phyloP scores from a whole-genome alignment of 2,329 filamentous ascomycete species.

The Fusarium beomiforme region DNA sequence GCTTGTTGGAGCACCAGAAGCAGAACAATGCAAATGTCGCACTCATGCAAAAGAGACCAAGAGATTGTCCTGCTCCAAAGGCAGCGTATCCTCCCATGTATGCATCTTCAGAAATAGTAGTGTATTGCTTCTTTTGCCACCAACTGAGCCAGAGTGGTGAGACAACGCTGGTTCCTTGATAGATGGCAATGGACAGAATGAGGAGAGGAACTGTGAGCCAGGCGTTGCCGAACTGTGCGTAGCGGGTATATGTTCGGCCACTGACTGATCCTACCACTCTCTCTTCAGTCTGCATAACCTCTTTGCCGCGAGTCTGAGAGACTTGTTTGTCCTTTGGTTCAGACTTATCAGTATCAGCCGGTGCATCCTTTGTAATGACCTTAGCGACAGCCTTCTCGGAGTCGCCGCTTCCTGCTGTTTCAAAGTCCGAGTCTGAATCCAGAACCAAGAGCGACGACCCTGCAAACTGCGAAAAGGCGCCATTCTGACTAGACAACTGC shows the following conservation, averaged over 20 bases:
- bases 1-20: constrained; percentile 30
- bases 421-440: not conserved
- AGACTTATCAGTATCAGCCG: fast-evolving
- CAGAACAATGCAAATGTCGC: constrained; percentile 18
- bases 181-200: constrained; percentile 1
- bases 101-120: not conserved
- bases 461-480: not conserved
- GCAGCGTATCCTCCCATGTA: constrained; percentile 30
- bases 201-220: constrained; percentile 15
- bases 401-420: not conserved
- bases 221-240: constrained; percentile 22
- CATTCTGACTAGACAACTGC: not conserved
- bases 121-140: constrained; percentile 22
- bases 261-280: constrained; percentile 21
- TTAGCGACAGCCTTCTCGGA: fast-evolving
- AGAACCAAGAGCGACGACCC: not conserved
- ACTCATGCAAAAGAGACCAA: constrained; percentile 20
- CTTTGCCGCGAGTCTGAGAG: not conserved
- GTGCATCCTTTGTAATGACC: fast-evolving
- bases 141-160: constrained; percentile 25
- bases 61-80: constrained; percentile 8
- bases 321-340: not conserved
- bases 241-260: constrained; percentile 17
- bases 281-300: constrained; percentile 26
- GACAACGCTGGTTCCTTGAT: constrained; percentile 20